These are phyloP conservation scores for Pseudonectria foliicola DNA, from an alignment of 2,329 filamentous ascomycete species.

Conservation along the genomic window DNA sequence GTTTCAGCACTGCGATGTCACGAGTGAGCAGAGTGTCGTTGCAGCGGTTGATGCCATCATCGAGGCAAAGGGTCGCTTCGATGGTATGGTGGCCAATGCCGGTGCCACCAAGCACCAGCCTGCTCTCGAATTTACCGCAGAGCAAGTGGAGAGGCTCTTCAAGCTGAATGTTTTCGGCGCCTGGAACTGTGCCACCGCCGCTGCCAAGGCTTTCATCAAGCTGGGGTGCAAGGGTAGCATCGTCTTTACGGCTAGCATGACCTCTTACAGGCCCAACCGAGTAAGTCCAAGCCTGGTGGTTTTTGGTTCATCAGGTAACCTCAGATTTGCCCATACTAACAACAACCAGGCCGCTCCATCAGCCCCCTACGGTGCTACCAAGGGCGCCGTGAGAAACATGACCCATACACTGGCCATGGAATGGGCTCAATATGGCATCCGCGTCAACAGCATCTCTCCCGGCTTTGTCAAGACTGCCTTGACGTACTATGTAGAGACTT, in stretches of 20 bases:
- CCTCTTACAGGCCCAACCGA: slow-evolving; percentile 40
- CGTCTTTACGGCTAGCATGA: slow-evolving; percentile 42
- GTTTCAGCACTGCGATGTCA: slow-evolving; percentile 40
- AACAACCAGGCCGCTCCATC: slow-evolving; percentile 36
- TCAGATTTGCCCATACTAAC: neutral
- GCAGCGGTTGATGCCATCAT: slow-evolving; percentile 34
- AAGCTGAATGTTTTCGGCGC: slow-evolving; percentile 32
- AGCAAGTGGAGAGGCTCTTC: slow-evolving; percentile 28
- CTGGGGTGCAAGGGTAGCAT: slow-evolving; percentile 28
- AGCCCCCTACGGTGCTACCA: slow-evolving; percentile 39
- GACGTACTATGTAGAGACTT: slow-evolving; percentile 44
- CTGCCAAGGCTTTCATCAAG: slow-evolving; percentile 34
- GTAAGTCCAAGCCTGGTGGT: too few relatives aligned
- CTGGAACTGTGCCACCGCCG: slow-evolving; percentile 38
- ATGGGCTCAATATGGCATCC: slow-evolving; percentile 39
- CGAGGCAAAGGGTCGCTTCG: slow-evolving; percentile 30
- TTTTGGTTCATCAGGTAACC: too few relatives aligned
- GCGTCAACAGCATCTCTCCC: slow-evolving; percentile 40
- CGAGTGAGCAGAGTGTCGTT: slow-evolving; percentile 32
- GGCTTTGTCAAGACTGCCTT: slow-evolving; percentile 37
- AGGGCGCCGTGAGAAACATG: slow-evolving; percentile 36
- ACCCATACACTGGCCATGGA: slow-evolving; percentile 38
- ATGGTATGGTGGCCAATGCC: slow-evolving; percentile 44
- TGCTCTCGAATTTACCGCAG: slow-evolving; percentile 35
- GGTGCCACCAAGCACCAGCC: slow-evolving; percentile 45